Conservation (phyloP, 2,329 filamentous ascomycete genomes). For the Aspergillus texensis region DNA sequence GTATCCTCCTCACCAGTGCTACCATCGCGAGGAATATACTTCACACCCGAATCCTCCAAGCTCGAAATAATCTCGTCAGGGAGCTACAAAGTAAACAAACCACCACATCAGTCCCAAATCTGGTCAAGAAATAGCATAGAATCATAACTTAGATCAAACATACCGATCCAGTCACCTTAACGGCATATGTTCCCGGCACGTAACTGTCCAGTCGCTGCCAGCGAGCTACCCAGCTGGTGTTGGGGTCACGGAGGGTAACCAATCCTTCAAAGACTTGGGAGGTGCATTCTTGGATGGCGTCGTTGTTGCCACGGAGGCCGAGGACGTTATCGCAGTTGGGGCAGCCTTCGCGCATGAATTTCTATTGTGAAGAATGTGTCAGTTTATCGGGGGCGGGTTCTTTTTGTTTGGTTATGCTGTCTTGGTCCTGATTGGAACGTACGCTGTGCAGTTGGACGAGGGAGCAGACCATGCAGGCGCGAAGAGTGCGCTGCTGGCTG, state of each 20-base stretch:
- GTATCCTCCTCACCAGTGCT: slow-evolving; percentile 49
- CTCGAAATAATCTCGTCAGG: slow-evolving; percentile 60
- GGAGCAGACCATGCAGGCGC: slow-evolving; percentile 98
- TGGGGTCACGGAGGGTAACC: slow-evolving; percentile 81
- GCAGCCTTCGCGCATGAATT: slow-evolving; percentile 85
- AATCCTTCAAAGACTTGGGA: slow-evolving; percentile 94
- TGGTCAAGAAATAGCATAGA: neutral
- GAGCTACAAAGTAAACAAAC: slow-evolving; percentile 39
- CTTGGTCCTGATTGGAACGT: slow-evolving; percentile 34
- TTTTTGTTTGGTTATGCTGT: neutral
- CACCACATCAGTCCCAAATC: neutral
- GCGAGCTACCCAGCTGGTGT: slow-evolving; percentile 88
- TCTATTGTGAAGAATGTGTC: slow-evolving; percentile 51
- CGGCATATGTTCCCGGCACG: slow-evolving; percentile 86
- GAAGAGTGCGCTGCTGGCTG: slow-evolving; percentile 79
- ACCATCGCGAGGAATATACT: slow-evolving; percentile 62
- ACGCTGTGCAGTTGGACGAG: slow-evolving; percentile 83
- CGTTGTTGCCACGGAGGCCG: slow-evolving; percentile 74
- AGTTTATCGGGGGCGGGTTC: neutral
- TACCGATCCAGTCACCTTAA: slow-evolving; percentile 84
- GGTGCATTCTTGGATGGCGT: slow-evolving; percentile 88
- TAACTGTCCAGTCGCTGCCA: slow-evolving; percentile 93
- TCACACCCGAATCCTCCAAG: slow-evolving; percentile 62
- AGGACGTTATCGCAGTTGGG: slow-evolving; percentile 97
- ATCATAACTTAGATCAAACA: slow-evolving; percentile 28